Conservation (phyloP, 768 basidiomycete genomes). For the Asterophora lycoperdoides region DNA sequence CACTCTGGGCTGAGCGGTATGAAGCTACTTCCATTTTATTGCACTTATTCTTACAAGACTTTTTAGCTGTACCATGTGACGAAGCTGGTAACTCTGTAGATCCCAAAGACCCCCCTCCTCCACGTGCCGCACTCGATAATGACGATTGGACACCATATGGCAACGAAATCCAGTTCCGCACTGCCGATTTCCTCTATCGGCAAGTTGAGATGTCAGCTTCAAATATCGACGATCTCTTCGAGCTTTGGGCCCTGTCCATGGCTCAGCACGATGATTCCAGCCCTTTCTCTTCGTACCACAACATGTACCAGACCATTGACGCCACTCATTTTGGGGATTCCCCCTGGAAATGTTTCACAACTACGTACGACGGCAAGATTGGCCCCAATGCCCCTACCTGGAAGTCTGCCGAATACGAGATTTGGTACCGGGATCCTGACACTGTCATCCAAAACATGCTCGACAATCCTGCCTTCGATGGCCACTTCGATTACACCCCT, state of each 20-base stretch:
- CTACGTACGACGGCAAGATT: slow-evolving; percentile 1
- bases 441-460: slow-evolving; percentile 20
- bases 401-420: slow-evolving; percentile 16
- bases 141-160: slow-evolving; percentile 19
- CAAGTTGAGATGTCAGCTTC: slow-evolving; percentile 13
- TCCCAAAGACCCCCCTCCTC: slow-evolving; percentile 1
- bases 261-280: slow-evolving; percentile 11
- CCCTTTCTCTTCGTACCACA: slow-evolving; percentile 15
- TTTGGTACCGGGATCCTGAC: slow-evolving; percentile 23
- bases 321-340: slow-evolving; percentile 16
- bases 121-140: not conserved
- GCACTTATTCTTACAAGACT: no score
- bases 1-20: slow-evolving; percentile 1
- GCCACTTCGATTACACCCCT: slow-evolving; percentile 22
- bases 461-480: slow-evolving; percentile 26
- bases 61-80: slow-evolving; percentile 8
- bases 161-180: slow-evolving; percentile 15
- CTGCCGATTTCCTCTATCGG: slow-evolving; percentile 18
- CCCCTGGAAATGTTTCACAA: not conserved
- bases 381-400: slow-evolving; percentile 17
- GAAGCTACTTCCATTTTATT: no score
- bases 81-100: slow-evolving; percentile 3
- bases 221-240: slow-evolving; percentile 13
- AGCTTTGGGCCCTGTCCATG: slow-evolving; percentile 14
- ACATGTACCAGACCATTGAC: slow-evolving; percentile 26